Conservation (phyloP, 805 yeast species). For the Yarrowia osloensis region DNA sequence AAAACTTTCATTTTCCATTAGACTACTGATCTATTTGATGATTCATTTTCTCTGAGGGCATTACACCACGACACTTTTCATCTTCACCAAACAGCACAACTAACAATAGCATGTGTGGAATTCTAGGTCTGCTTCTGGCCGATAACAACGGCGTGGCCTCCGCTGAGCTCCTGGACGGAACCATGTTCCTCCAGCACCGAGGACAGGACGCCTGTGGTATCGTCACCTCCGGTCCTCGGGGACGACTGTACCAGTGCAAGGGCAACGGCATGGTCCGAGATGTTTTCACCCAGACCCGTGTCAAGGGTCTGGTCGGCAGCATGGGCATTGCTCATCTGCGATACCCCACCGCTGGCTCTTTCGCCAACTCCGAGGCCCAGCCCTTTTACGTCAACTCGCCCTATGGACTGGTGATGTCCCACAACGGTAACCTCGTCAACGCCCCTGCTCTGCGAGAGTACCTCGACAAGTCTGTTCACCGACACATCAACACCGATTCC, state of each 20-base stretch:
- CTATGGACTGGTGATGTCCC: constrained; percentile 86
- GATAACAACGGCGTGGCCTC: constrained; percentile 75
- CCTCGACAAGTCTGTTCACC: constrained; percentile 90
- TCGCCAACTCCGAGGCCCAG: constrained; percentile 96
- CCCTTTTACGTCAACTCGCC: constrained; percentile 98
- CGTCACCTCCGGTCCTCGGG: constrained; percentile 90
- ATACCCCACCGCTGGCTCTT: constrained; percentile 96
- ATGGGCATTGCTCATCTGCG: constrained; percentile 95
- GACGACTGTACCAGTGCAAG: constrained; percentile 94
- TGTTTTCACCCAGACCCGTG: constrained; percentile 83
- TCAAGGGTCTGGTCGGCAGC: constrained; percentile 79
- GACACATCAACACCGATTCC: constrained; percentile 96
- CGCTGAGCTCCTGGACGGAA: constrained; percentile 88
- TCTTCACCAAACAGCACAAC: not conserved
- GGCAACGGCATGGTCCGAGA: constrained; percentile 99
- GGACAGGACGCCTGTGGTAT: constrained; percentile 99
- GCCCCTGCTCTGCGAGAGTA: constrained; percentile 72
- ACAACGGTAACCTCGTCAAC: constrained; percentile 94
- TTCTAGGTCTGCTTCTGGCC: constrained; percentile 82
- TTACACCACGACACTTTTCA: not conserved
- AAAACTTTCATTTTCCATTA: constrained; percentile 28
- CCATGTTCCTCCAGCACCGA: constrained; percentile 90
- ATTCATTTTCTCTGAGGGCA: constrained; percentile 26
- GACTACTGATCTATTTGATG: constrained; percentile 31
- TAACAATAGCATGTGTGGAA: constrained; percentile 77